A percentile compares a stretch with the other conserved stretches of the same genome.
These are phyloP conservation scores for Boletus edulis DNA, from an alignment of 768 basidiomycete genomes.

Conservation along the genomic window DNA sequence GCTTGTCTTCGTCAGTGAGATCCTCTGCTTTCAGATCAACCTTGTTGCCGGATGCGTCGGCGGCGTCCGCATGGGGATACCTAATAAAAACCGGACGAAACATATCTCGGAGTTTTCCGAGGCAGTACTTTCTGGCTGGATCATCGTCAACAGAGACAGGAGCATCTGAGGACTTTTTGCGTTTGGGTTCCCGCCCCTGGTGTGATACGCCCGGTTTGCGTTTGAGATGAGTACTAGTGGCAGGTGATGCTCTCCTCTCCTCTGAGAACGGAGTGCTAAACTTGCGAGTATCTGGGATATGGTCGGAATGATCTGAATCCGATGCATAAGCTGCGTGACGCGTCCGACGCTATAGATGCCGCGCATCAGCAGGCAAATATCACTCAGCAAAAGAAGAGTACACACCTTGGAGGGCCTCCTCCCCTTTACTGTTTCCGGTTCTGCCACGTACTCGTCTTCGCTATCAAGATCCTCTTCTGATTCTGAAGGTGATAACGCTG, in stretches of 20 bases:
- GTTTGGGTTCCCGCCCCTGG: constrained; percentile 41
- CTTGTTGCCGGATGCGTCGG: constrained; percentile 31
- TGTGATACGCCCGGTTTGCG: constrained; percentile 49
- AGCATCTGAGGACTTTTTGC: constrained; percentile 45
- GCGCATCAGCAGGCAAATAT: constrained; percentile 11
- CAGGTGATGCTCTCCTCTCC: constrained; percentile 23
- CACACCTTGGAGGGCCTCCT: constrained; percentile 45
- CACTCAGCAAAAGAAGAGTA: constrained; percentile 15
- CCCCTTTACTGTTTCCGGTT: constrained; percentile 33
- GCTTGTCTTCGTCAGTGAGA: constrained; percentile 59
- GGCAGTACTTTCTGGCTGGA: constrained; percentile 75
- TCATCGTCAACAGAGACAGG: constrained; percentile 53
- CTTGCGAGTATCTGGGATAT: constrained; percentile 13
- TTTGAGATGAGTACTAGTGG: constrained; percentile 37
- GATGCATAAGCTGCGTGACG: constrained; percentile 40
- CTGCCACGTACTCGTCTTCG: constrained; percentile 72
- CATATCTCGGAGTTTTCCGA: constrained; percentile 70
- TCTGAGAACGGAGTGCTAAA: constrained; percentile 16
- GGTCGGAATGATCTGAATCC: constrained; percentile 44
- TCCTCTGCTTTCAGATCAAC: constrained; percentile 50
- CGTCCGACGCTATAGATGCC: constrained; percentile 39
- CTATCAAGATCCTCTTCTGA: constrained; percentile 52
- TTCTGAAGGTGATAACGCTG: constrained; percentile 39
- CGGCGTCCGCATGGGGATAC: constrained; percentile 54
- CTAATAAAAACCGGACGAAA: constrained; percentile 68